phyloP scores from a whole-genome alignment of 75 land plant genomes.

The Cupressus sempervirens region DNA sequence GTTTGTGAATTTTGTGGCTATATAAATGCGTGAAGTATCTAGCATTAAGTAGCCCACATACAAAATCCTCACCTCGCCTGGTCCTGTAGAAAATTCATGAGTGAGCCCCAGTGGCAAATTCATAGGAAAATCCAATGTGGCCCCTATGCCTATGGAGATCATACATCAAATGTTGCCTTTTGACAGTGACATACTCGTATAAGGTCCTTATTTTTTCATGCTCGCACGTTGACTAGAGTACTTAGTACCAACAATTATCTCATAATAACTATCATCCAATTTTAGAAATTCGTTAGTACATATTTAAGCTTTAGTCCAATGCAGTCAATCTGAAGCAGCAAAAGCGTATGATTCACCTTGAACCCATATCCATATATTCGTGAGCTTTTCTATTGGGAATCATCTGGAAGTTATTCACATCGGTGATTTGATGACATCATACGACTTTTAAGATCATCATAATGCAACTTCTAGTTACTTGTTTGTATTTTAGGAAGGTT shows the following conservation, averaged over 20 bases:
- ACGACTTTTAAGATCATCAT: neutral
- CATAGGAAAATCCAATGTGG: neutral
- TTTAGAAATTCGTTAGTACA: neutral
- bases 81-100: neutral
- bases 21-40: neutral
- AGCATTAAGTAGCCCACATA: neutral
- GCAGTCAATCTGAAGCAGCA: neutral
- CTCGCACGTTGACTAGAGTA: neutral
- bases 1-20: neutral
- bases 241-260: neutral
- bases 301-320: neutral
- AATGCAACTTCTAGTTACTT: neutral
- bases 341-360: neutral
- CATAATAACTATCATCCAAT: neutral
- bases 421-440: neutral
- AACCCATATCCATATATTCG: neutral
- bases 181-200: neutral
- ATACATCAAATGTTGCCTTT: neutral
- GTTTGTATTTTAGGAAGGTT: neutral
- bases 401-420: neutral
- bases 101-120: neutral
- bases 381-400: neutral
- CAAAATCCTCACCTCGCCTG: neutral
- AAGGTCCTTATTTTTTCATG: neutral
- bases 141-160: neutral